Conservation (phyloP, 371 early-diverging fungal genomes). For the Parasitella parasitica region DNA sequence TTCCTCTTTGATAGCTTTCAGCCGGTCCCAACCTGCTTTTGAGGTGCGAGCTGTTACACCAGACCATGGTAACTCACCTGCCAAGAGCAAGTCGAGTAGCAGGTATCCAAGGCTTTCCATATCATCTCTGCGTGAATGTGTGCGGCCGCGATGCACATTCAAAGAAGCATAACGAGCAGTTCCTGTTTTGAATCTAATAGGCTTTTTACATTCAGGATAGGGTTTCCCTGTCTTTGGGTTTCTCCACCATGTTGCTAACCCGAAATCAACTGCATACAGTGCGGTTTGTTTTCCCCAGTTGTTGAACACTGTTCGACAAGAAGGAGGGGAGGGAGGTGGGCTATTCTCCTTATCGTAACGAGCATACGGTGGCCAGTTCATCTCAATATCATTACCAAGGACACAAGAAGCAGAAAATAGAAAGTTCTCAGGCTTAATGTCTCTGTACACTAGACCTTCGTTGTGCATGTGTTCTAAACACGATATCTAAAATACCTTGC, state of each 20-base stretch:
- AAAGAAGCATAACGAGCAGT: conserved; percentile 68
- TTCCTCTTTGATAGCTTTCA: conserved; percentile 55
- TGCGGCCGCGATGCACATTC: conserved; percentile 59
- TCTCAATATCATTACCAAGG: background rate
- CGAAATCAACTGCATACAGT: conserved; percentile 57
- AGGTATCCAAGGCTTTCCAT: conserved; percentile 63
- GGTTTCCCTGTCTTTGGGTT: conserved; percentile 46
- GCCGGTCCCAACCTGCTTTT: conserved; percentile 62
- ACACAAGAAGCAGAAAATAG: conserved; percentile 34
- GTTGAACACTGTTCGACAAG: conserved; percentile 18
- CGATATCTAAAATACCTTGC: conserved; percentile 53
- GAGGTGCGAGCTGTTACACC: conserved; percentile 59
- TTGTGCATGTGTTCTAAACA: conserved; percentile 90
- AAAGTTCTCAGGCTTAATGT: conserved; percentile 99
- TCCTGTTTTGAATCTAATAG: conserved; percentile 55
- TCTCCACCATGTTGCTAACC: conserved; percentile 55
- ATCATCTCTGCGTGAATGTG: conserved; percentile 62
- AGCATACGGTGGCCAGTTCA: background rate
- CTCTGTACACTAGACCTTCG: conserved; percentile 90
- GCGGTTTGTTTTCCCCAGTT: conserved; percentile 21
- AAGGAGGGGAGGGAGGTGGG: conserved; percentile 15
- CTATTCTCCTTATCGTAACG: background rate
- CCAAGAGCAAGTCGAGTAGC: conserved; percentile 51
- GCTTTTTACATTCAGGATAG: conserved; percentile 45
- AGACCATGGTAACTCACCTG: conserved; percentile 65